Base-by-base conservation (phyloP, 345 rosid genomes). In the Kernera saxatilis region DNA sequence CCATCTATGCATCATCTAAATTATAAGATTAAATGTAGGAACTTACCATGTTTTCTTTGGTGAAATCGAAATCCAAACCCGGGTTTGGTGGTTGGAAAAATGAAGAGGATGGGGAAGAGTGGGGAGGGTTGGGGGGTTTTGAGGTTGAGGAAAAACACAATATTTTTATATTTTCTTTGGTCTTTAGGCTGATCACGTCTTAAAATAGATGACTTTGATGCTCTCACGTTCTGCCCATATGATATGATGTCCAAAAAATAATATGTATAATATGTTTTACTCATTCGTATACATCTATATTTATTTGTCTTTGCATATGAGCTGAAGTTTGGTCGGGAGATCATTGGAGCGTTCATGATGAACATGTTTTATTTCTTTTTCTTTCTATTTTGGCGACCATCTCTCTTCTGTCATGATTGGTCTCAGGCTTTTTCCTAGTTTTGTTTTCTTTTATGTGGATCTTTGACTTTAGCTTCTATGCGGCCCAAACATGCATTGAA, bases 181-280 rank as follows among this genome's bases (percentile, higher is more conserved):
- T 66, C 33, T 57, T 41, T 50, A 59, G 32, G 69, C 73, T 30
- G 45, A 52, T 60, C 74, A 75, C 78, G 74, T 69, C 75, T 62
- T 65, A 4, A 10, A 8, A 5, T 22, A 50, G 21, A 67, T 10
- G 56, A 67, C 68, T 74, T 75, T 44, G 74, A 53, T 61, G 70
- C 37, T 45, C 2, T 69, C 79, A 69, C 75, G 79, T 75, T 54
- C 43, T 75, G 57, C 26, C 55, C 74, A 62, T 59, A 32, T 39
- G 17, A 22, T 25, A 15, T 17, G 39, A 21, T 53, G n/a, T n/a
- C n/a, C n/a, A n/a, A n/a, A n/a, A n/a, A n/a, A n/a, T n/a, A n/a
- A n/a, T n/a, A n/a, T n/a, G n/a, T n/a, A n/a, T n/a, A n/a, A 46
- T 60, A 25, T 25, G 60, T 60, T 49, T 49, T 71, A 71, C 44